Conservation (phyloP, 2,329 filamentous ascomycete species). For the Proliferodiscus dingleyae region DNA sequence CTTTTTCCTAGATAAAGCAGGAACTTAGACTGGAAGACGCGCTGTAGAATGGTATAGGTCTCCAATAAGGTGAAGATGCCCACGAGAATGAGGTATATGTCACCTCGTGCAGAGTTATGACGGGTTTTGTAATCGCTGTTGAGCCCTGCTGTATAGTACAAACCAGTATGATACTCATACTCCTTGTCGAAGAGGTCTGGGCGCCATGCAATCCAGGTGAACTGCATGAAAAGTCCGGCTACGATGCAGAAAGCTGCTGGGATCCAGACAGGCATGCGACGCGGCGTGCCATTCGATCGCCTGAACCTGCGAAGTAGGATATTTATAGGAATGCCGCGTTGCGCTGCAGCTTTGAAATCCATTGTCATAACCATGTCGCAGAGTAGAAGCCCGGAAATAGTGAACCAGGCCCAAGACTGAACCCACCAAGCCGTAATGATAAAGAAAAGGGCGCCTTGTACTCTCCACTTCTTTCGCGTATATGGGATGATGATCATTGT, state of each 20-base stretch:
- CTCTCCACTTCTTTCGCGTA: constrained; percentile 17
- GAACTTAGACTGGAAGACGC: constrained; percentile 31
- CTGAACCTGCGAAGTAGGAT: constrained; percentile 1
- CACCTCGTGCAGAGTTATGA: constrained; percentile 36
- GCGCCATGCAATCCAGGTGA: constrained; percentile 38
- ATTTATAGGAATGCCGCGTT: constrained; percentile 21
- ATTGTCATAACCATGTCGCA: constrained; percentile 39
- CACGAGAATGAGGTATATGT: constrained; percentile 40
- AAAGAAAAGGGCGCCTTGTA: constrained; percentile 30
- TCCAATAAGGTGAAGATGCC: constrained; percentile 39
- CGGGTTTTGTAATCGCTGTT: constrained; percentile 32
- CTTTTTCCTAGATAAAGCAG: constrained; percentile 37
- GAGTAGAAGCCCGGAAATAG: constrained; percentile 37
- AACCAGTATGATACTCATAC: constrained; percentile 36
- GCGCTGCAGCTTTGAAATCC: constrained; percentile 30
- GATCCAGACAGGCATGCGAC: constrained; percentile 30
- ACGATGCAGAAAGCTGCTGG: constrained; percentile 24
- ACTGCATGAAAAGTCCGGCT: constrained; percentile 35
- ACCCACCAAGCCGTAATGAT: constrained; percentile 43
- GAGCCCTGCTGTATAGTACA: constrained; percentile 36
- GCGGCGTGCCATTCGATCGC: constrained; percentile 7
- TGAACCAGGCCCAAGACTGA: constrained; percentile 43
- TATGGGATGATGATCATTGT: constrained; percentile 41
- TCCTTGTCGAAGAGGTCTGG: constrained; percentile 35
- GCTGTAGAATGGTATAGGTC: constrained; percentile 34